Conservation (phyloP, 768 basidiomycete genomes). For the Suillus bovinus region DNA sequence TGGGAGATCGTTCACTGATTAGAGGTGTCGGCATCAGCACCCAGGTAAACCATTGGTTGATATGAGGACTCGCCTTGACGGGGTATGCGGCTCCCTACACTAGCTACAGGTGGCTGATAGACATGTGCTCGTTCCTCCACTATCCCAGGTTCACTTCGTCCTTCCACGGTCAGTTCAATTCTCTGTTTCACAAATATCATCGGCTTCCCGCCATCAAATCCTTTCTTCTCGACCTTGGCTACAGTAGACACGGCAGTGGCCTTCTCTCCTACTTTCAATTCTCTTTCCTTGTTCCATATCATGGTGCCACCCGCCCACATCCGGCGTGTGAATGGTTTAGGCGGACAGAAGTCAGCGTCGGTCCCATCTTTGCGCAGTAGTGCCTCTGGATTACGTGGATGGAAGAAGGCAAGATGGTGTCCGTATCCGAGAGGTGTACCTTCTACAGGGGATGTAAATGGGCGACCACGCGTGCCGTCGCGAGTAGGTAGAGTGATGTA, state of each 20-base stretch:
- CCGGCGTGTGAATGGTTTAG: slow-evolving; percentile 69
- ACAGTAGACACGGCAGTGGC: slow-evolving; percentile 52
- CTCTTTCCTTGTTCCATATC: slow-evolving; percentile 51
- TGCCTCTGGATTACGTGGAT: slow-evolving; percentile 58
- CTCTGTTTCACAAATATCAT: slow-evolving; percentile 77
- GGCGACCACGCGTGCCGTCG: slow-evolving; percentile 50
- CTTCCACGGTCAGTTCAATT: slow-evolving; percentile 51
- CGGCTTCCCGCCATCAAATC: slow-evolving; percentile 56
- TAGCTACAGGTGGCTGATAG: slow-evolving; percentile 43
- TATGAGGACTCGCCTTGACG: slow-evolving; percentile 42
- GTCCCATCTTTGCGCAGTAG: slow-evolving; percentile 68
- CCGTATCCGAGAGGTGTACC: slow-evolving; percentile 54
- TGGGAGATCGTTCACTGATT: slow-evolving; percentile 53
- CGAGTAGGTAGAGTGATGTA: slow-evolving; percentile 74
- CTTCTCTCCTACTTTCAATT: slow-evolving; percentile 53
- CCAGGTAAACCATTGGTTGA: not conserved
- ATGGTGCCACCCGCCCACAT: slow-evolving; percentile 83
- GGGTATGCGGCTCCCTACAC: slow-evolving; percentile 31
- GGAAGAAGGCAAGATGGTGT: slow-evolving; percentile 77
- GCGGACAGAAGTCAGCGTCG: slow-evolving; percentile 70
- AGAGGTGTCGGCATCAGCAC: not conserved
- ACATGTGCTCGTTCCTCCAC: slow-evolving; percentile 71
- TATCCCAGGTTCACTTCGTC: slow-evolving; percentile 46
- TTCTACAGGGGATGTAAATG: slow-evolving; percentile 40
- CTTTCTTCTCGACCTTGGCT: slow-evolving; percentile 58